Evolutionary conservation across 345 rosid species (phyloP), one percentile per base, ranked within the genome.

Genomic region (Geranium brycei): DNA sequence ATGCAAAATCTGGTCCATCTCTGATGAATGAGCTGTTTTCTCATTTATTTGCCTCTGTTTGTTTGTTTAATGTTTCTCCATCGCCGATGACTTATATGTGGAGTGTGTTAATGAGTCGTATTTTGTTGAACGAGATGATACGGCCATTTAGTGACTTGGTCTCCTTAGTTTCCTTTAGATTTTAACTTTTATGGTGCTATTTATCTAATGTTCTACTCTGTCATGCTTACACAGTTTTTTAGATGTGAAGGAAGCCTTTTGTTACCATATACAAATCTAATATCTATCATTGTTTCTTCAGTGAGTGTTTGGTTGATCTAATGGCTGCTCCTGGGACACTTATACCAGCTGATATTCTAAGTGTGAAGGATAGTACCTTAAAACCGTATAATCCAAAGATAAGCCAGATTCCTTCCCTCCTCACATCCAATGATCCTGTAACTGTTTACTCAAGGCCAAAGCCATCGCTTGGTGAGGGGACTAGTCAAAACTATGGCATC

Each of bases 261-360:
- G 17, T 60, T 60, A 11, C 35, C 18, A 28, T 31, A 31, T 61
- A 40, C 19, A 19, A 15, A 63, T 70, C 62, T 78, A 71, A 82
- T 69, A 17, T 40, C 28, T 68, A 41, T 67, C 47, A 69, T 71
- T 69, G 59, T 76, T 63, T 57, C 61, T 81, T 68, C 87, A 95
- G 99, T 82, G 99, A 95, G 81, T 88, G 81, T 88, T 82, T 95
- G 85, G 95, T 95, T 69, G 99, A 95, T 84, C 96, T 95, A 75
- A 95, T 95, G 99, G 95, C 96, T 69, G 99, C 88, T 76, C 95
- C 99, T 32, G 99, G 99, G 75, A 91, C 96, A 19, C 93, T 95
- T 71, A 85, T 95, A 78, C 99, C 99, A 60, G 93, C 95, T 79
- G 99, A 95, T 73, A 64, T 84, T 78, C 76, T 81, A 6, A 83